Conservation (phyloP, 129 eudicot genomes). For the Pittosporum tobira region DNA sequence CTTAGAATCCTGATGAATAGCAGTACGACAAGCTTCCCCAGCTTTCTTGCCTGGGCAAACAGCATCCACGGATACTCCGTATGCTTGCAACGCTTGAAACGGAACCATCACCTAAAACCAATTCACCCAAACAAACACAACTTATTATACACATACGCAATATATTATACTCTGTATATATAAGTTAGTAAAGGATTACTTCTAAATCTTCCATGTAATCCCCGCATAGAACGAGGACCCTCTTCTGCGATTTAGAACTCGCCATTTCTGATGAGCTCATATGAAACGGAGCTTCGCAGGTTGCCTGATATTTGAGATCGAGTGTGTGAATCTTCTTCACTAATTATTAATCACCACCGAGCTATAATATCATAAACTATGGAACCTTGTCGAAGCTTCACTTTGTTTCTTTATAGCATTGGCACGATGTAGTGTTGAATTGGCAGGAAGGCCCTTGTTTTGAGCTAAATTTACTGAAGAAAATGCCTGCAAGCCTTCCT, state of each 20-base stretch:
- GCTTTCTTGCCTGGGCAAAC: constrained; percentile 90
- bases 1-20: constrained; percentile 39
- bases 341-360: no score
- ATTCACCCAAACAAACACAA: background rate
- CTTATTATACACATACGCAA: background rate
- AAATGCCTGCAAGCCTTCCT: no score
- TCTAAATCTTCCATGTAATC: constrained; percentile 92
- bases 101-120: constrained; percentile 83
- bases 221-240: constrained; percentile 69
- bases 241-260: constrained; percentile 30
- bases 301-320: background rate
- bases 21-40: constrained; percentile 84
- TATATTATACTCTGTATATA: no score
- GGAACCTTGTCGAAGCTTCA: no score
- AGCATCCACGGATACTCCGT: constrained; percentile 76
- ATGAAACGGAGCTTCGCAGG: background rate
- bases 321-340: background rate
- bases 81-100: constrained; percentile 83
- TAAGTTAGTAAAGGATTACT: constrained; percentile 22
- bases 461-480: no score
- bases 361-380: no score
- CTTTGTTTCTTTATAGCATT: no score
- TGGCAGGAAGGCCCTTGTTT: no score
- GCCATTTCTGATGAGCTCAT: constrained; percentile 14
- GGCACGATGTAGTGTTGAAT: no score